These are phyloP conservation scores for Phaffomyces opuntiae DNA, from an alignment of 805 yeast species.

Conservation along the genomic window DNA sequence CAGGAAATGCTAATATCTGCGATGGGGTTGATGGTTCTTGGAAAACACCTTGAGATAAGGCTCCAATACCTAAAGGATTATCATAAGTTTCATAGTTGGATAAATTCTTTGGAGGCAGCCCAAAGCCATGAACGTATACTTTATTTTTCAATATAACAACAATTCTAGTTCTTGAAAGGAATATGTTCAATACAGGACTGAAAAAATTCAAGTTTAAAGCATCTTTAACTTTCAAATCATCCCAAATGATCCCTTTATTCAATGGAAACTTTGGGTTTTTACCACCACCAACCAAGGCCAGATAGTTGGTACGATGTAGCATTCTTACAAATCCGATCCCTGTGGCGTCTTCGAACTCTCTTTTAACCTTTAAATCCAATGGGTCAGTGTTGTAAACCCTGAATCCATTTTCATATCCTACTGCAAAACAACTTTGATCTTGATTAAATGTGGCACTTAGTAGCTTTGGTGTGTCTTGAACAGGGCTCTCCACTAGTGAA, in stretches of 20 bases:
- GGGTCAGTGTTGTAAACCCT: slow-evolving; percentile 85
- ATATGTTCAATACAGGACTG: slow-evolving; percentile 67
- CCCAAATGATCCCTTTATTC: slow-evolving; percentile 85
- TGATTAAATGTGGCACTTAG: slow-evolving; percentile 55
- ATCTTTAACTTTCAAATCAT: slow-evolving; percentile 72
- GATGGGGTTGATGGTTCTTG: slow-evolving; percentile 12
- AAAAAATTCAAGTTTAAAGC: slow-evolving; percentile 70
- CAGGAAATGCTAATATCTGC: slow-evolving; percentile 71
- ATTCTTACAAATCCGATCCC: slow-evolving; percentile 76
- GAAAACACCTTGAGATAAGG: slow-evolving; percentile 21
- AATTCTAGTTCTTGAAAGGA: slow-evolving; percentile 68
- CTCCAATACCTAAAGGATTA: slow-evolving; percentile 22
- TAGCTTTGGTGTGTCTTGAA: slow-evolving; percentile 7
- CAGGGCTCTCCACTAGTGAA: slow-evolving; percentile 13
- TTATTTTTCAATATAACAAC: slow-evolving; percentile 63
- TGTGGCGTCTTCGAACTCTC: slow-evolving; percentile 35
- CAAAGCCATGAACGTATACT: slow-evolving; percentile 72
- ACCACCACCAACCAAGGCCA: slow-evolving; percentile 90
- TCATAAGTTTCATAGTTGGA: slow-evolving; percentile 23
- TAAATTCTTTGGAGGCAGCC: slow-evolving; percentile 67
- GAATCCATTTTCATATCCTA: slow-evolving; percentile 77
- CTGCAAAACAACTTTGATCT: slow-evolving; percentile 84
- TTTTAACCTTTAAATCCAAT: slow-evolving; percentile 62
- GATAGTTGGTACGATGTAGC: slow-evolving; percentile 86
- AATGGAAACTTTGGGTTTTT: slow-evolving; percentile 67